These are phyloP conservation scores for Wallacemonas sp. DNA, from an alignment of 208 protist species.

Conservation along the genomic window DNA sequence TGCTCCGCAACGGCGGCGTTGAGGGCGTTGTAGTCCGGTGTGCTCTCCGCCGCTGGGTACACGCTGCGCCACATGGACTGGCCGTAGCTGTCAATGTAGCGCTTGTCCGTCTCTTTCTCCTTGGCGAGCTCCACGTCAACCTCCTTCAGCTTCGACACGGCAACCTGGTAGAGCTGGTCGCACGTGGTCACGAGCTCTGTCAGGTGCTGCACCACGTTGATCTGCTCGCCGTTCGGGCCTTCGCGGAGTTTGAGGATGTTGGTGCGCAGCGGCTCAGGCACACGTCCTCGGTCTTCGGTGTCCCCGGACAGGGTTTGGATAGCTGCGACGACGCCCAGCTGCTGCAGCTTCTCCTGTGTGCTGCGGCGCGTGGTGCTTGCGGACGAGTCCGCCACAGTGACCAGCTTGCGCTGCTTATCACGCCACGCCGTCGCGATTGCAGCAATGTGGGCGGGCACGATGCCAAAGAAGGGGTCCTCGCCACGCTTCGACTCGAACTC, in stretches of 20 bases:
- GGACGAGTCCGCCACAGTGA: constrained; percentile 39
- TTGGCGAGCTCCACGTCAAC: constrained; percentile 51
- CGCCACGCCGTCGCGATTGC: constrained; percentile 47
- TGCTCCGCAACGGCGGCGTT: constrained; percentile 50
- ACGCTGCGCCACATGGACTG: constrained; percentile 76
- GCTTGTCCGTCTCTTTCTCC: constrained; percentile 50
- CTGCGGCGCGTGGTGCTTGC: constrained; percentile 35
- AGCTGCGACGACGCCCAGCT: constrained; percentile 52
- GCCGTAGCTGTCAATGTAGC: constrained; percentile 63
- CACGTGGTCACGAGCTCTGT: constrained; percentile 51
- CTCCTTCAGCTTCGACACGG: constrained; percentile 52
- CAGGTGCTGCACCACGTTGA: constrained; percentile 42
- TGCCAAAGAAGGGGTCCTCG: constrained; percentile 87
- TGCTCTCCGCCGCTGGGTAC: constrained; percentile 38
- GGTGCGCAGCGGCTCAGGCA: constrained; percentile 64
- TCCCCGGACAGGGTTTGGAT: constrained; percentile 71
- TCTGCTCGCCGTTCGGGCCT: constrained; percentile 30
- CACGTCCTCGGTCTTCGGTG: constrained; percentile 33
- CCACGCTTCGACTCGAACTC: constrained; percentile 57
- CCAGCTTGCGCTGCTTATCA: constrained; percentile 55
- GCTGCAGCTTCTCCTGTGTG: constrained; percentile 39
- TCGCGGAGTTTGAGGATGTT: constrained; percentile 59
- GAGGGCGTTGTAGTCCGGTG: constrained; percentile 59
- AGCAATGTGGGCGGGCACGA: constrained; percentile 78
- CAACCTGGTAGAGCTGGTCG: constrained; percentile 51